Conservation (phyloP, 139 green algal species). For the Ettlia oleoabundans region DNA sequence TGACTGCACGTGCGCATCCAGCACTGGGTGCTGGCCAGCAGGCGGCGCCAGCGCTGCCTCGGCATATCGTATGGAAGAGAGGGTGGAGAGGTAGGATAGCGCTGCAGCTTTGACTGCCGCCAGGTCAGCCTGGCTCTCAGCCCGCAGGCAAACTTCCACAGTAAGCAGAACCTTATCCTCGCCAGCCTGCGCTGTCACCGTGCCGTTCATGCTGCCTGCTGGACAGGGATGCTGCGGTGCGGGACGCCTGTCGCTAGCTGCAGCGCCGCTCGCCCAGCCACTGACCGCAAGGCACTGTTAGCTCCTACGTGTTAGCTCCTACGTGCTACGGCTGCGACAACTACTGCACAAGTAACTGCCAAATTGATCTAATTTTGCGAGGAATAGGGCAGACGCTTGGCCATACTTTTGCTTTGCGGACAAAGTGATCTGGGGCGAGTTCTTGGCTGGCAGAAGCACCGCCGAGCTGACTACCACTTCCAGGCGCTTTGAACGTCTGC, state of each 20-base stretch:
- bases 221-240: neutral
- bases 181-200: neutral
- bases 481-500: too few species aligned
- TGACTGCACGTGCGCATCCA: slow-evolving; percentile 29
- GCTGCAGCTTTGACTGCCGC: neutral
- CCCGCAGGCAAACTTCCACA: slow-evolving; percentile 31
- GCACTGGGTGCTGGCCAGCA: slow-evolving; percentile 27
- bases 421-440: too few species aligned
- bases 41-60: slow-evolving; percentile 17
- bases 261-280: too few species aligned
- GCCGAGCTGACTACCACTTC: too few species aligned
- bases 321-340: too few species aligned
- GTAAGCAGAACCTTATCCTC: neutral
- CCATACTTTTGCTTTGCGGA: too few species aligned
- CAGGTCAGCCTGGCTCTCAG: slow-evolving; percentile 19
- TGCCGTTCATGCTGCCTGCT: neutral
- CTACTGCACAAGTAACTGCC: too few species aligned
- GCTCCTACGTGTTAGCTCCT: too few species aligned
- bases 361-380: too few species aligned
- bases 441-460: too few species aligned
- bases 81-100: slow-evolving; percentile 6
- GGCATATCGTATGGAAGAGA: slow-evolving; percentile 18
- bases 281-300: too few species aligned
- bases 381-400: too few species aligned
- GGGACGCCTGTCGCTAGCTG: neutral